These are phyloP conservation scores for Chlorella vulgaris DNA, from an alignment of 139 green algal species.

Conservation along the genomic window DNA sequence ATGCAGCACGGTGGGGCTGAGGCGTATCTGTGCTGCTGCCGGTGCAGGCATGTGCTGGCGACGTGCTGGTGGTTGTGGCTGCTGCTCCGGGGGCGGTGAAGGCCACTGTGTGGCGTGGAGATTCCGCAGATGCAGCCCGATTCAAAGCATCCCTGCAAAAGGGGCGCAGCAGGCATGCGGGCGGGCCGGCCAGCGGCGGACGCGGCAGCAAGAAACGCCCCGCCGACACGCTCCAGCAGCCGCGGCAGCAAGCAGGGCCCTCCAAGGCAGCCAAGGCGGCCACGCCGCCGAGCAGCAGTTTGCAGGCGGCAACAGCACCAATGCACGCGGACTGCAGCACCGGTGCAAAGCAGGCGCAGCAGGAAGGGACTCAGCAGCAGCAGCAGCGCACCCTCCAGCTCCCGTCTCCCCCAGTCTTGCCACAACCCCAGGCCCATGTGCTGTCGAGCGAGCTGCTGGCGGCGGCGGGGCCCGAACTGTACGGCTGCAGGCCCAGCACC, in stretches of 20 bases:
- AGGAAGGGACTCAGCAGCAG: not conserved
- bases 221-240: not conserved
- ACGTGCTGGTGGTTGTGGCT: constrained; percentile 25
- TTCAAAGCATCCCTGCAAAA: constrained; percentile 10
- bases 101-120: not conserved
- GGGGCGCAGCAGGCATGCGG: not conserved
- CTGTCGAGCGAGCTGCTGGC: not conserved
- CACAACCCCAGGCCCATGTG: not conserved
- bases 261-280: constrained; percentile 1
- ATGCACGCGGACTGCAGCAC: not conserved
- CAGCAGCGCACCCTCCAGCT: too few relatives aligned
- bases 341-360: not conserved
- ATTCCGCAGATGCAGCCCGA: not conserved
- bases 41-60: constrained; percentile 3
- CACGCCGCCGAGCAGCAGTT: not conserved
- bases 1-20: not conserved
- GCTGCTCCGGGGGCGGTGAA: constrained; percentile 1
- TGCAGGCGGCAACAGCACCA: not conserved
- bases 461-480: not conserved
- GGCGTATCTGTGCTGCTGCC: not conserved
- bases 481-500: constrained; percentile 10
- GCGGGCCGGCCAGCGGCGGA: not conserved
- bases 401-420: not conserved
- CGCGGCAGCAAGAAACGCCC: constrained; percentile 3
- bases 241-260: not conserved